phyloP scores from a whole-genome alignment of 108 stramenopile species.

The Fistulifera pelliculosa region DNA sequence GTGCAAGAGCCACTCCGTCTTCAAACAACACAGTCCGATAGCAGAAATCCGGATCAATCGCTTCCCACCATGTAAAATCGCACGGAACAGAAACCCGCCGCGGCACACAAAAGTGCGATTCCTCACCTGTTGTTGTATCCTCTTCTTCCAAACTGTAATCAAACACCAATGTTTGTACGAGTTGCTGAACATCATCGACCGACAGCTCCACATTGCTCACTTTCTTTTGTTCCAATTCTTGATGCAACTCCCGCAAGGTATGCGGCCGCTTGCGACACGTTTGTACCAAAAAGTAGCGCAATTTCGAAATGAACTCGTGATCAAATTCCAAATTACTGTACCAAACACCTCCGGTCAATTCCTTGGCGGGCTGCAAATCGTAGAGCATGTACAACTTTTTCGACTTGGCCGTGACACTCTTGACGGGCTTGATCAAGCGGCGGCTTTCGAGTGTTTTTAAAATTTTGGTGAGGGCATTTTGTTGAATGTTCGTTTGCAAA shows the following conservation, averaged over 20 bases:
- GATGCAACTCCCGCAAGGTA: constrained; percentile 49
- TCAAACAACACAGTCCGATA: constrained; percentile 71
- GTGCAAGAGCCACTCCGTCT: constrained; percentile 59
- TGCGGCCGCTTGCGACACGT: constrained; percentile 62
- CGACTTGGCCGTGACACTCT: constrained; percentile 89
- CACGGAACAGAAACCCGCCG: constrained; percentile 56
- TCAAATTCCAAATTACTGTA: constrained; percentile 95
- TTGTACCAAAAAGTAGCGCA: constrained; percentile 72
- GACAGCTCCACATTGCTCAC: constrained; percentile 79
- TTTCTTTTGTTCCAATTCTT: constrained; percentile 70
- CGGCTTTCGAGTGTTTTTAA: constrained; percentile 89
- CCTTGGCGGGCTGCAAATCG: constrained; percentile 89
- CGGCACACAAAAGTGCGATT: constrained; percentile 46
- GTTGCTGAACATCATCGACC: constrained; percentile 79
- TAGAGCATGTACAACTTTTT: constrained; percentile 97
- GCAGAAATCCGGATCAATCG: constrained; percentile 69
- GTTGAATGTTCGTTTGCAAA: constrained; percentile 80
- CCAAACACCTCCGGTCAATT: constrained; percentile 97
- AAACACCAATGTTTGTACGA: constrained; percentile 82
- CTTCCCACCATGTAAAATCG: constrained; percentile 80
- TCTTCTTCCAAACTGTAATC: constrained; percentile 69
- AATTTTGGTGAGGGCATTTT: constrained; percentile 86
- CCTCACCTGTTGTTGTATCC: constrained; percentile 31
- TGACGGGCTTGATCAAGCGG: constrained; percentile 90
- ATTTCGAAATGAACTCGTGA: constrained; percentile 91